Conservation (phyloP, 257 asterid genomes). For the Capsicum rhomboideum region DNA sequence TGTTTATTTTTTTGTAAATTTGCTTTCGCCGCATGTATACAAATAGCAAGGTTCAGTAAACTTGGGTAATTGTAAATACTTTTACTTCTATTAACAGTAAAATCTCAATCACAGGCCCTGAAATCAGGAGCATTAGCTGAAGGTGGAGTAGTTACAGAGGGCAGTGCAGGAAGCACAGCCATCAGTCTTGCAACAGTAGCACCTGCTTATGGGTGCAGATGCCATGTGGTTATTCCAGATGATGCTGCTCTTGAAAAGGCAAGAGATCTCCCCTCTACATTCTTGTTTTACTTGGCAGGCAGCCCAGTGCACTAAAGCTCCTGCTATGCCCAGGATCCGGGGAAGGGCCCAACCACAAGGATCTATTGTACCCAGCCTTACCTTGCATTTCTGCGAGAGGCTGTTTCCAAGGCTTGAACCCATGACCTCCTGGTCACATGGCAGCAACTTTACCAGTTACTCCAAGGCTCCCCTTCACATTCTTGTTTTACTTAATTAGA, state of each 20-base stretch:
- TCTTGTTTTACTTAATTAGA: neutral
- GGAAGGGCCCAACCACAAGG: no score
- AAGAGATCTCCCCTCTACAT: neutral
- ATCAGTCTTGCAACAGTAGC: conserved; percentile 95
- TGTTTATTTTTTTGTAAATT: neutral
- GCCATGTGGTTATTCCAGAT: conserved; percentile 95
- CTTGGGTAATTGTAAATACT: neutral
- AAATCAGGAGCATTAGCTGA: conserved; percentile 69
- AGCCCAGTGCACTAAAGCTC: no score
- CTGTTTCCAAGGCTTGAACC: no score
- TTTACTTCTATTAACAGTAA: neutral
- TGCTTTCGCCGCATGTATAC: neutral
- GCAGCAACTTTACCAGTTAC: no score
- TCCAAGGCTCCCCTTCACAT: no score
- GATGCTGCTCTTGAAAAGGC: conserved; percentile 97
- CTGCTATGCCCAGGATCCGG: no score
- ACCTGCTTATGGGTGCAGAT: conserved; percentile 91
- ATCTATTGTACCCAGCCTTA: no score
- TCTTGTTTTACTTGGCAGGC: no score
- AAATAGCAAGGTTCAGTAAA: neutral
- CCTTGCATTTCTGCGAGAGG: no score
- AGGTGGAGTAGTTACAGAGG: conserved; percentile 92
- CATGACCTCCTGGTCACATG: no score
- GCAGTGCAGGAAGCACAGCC: conserved; percentile 99
- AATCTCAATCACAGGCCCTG: conserved; percentile 45